A percentile compares a stretch with the other conserved stretches of the same genome.
phyloP scores from a whole-genome alignment of 768 basidiomycete species.

The Trametes maxima region DNA sequence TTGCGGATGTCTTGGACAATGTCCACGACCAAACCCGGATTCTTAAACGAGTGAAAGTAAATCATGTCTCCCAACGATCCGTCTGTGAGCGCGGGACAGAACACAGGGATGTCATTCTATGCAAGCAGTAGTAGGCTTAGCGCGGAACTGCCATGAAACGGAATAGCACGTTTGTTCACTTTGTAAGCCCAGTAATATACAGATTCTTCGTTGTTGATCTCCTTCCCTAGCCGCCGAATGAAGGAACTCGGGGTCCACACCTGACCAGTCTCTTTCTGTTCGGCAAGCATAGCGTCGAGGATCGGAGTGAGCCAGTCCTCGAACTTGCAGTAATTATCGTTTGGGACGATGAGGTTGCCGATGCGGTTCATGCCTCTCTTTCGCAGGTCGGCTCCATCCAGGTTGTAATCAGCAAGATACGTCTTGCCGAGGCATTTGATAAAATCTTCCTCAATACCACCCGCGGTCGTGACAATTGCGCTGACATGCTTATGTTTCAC shows the following conservation, averaged over 20 bases:
- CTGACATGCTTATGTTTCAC: constrained; percentile 91
- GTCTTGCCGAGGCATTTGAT: constrained; percentile 99
- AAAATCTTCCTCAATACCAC: constrained; percentile 98
- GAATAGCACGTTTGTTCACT: constrained; percentile 54
- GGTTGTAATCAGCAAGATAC: constrained; percentile 89
- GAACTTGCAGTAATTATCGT: constrained; percentile 99
- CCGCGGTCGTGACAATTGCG: constrained; percentile 94
- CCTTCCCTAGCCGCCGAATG: constrained; percentile 91
- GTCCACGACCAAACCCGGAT: constrained; percentile 83
- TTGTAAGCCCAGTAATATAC: constrained; percentile 99
- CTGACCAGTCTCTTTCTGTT: constrained; percentile 70
- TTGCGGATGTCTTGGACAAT: constrained; percentile 93
- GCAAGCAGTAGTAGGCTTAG: constrained; percentile 32
- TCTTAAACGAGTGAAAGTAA: constrained; percentile 95
- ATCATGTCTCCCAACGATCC: constrained; percentile 99
- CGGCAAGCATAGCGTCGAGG: constrained; percentile 84
- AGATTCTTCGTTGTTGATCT: constrained; percentile 95
- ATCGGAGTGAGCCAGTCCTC: constrained; percentile 99
- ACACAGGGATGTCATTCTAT: constrained; percentile 97
- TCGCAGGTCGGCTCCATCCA: constrained; percentile 87
- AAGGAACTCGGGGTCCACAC: constrained; percentile 96
- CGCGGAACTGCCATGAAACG: constrained; percentile 22
- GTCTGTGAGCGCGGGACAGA: constrained; percentile 97
- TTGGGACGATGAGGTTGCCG: constrained; percentile 94
- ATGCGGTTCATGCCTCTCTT: constrained; percentile 94